Evolutionary conservation across 345 rosid species (phyloP).

Genomic region (Xanthoceras sorbifolium): DNA sequence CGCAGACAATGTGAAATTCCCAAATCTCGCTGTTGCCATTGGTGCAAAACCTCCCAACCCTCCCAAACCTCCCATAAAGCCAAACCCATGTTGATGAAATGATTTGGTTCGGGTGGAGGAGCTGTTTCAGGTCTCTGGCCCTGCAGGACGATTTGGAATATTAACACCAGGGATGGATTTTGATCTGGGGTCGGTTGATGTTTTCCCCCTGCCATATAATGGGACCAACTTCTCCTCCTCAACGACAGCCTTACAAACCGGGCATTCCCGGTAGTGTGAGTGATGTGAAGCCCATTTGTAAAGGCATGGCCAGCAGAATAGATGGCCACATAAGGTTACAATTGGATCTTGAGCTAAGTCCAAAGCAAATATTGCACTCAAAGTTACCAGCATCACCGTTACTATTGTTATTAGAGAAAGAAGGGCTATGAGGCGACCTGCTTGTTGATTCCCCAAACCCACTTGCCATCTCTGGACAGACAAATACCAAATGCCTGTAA

Average conservation of each 20-base stretch:
- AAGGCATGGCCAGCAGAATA: slow-evolving; percentile 99
- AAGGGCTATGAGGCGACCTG: slow-evolving; percentile 60
- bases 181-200: slow-evolving; percentile 81
- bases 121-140: slow-evolving; percentile 99
- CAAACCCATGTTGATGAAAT: slow-evolving; percentile 67
- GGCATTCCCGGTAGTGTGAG: slow-evolving; percentile 77
- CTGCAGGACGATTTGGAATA: slow-evolving; percentile 90
- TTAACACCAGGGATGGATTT: slow-evolving; percentile 77
- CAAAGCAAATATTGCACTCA: slow-evolving; percentile 99
- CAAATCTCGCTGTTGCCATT: slow-evolving; percentile 65
- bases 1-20: slow-evolving; percentile 77
- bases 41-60: slow-evolving; percentile 94
- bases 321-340: slow-evolving; percentile 96
- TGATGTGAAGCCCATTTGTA: slow-evolving; percentile 98
- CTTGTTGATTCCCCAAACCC: slow-evolving; percentile 71
- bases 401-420: slow-evolving; percentile 56
- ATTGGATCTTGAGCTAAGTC: slow-evolving; percentile 98
- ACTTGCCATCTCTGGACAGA: slow-evolving; percentile 47
- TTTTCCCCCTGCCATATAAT: slow-evolving; percentile 91
- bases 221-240: slow-evolving; percentile 96
- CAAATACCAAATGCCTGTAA: slow-evolving; percentile 30
- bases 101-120: slow-evolving; percentile 75
- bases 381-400: slow-evolving; percentile 72
- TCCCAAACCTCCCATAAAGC: slow-evolving; percentile 84
- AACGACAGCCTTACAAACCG: slow-evolving; percentile 86